These are phyloP conservation scores for Hermanozyma aechmeae DNA, from an alignment of 805 yeast species.

Conservation along the genomic window DNA sequence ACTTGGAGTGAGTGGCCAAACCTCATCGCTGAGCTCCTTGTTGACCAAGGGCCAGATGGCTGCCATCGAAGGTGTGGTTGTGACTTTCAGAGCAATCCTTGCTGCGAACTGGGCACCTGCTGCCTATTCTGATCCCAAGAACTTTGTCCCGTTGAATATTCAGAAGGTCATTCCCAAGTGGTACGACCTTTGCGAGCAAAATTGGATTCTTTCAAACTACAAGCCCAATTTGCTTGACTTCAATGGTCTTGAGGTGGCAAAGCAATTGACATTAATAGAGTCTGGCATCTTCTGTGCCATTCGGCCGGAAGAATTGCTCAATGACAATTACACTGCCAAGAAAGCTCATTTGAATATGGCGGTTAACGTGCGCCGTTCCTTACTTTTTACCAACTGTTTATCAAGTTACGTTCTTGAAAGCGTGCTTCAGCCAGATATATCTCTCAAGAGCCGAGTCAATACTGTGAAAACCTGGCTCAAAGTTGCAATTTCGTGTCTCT, in stretches of 20 bases:
- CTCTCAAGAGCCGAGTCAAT: conserved; percentile 40
- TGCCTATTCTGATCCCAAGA: conserved; percentile 19
- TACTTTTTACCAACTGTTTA: conserved; percentile 61
- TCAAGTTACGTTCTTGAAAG: conserved; percentile 69
- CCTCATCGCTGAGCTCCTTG: conserved; percentile 28
- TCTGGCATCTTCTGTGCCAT: conserved; percentile 55
- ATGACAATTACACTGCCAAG: conserved; percentile 53
- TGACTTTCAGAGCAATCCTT: conserved; percentile 45
- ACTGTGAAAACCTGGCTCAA: conserved; percentile 65
- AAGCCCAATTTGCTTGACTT: conserved; percentile 46
- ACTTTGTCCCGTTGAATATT: conserved; percentile 23
- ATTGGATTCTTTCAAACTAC: conserved; percentile 49
- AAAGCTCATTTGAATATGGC: conserved; percentile 50
- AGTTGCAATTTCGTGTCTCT: conserved; percentile 61
- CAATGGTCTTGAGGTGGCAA: conserved; percentile 68
- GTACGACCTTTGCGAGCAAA: conserved; percentile 42
- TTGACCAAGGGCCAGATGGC: conserved; percentile 29
- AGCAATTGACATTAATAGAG: conserved; percentile 67
- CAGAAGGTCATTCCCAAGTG: conserved; percentile 29
- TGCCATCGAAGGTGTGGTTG: conserved; percentile 41
- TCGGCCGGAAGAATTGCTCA: conserved; percentile 55
- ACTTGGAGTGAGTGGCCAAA: conserved; percentile 33
- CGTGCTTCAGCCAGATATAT: conserved; percentile 43
- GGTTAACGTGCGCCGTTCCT: conserved; percentile 52
- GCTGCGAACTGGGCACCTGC: conserved; percentile 38